phyloP scores from a whole-genome alignment of 2,329 filamentous ascomycete genomes.

The Hypocrella siamensis region DNA sequence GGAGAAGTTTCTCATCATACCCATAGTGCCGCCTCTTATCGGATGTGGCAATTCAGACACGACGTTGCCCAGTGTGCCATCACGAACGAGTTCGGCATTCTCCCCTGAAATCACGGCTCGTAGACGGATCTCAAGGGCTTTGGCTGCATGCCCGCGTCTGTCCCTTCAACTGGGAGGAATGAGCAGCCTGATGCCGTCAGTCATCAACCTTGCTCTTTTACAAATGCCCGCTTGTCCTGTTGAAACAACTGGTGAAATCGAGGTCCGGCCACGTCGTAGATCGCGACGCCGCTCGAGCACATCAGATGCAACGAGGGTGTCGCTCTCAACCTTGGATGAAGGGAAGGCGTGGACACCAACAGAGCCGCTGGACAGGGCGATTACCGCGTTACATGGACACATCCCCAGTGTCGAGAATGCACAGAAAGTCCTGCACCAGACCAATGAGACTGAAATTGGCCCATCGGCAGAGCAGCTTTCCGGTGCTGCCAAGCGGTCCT shows the following conservation, averaged over 20 bases:
- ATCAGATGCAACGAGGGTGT: slow-evolving; percentile 1
- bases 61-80: too few species aligned
- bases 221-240: too few species aligned
- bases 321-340: slow-evolving; percentile 1
- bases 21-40: slow-evolving; percentile 4
- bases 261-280: neutral
- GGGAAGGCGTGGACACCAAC: neutral
- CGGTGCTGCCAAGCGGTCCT: too few species aligned
- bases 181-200: slow-evolving; percentile 9
- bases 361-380: neutral
- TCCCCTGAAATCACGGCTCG: neutral
- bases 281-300: neutral
- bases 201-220: slow-evolving; percentile 8
- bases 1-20: slow-evolving; percentile 22
- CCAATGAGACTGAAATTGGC: too few species aligned
- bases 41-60: neutral
- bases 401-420: too few species aligned
- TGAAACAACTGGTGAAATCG: neutral
- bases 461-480: too few species aligned
- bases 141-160: slow-evolving; percentile 11
- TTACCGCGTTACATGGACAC: too few species aligned
- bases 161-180: slow-evolving; percentile 16
- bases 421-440: too few species aligned
- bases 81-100: neutral
- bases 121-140: neutral